Conservation (phyloP, 495 filamentous ascomycete genomes). For the Durotheca rogersii region DNA sequence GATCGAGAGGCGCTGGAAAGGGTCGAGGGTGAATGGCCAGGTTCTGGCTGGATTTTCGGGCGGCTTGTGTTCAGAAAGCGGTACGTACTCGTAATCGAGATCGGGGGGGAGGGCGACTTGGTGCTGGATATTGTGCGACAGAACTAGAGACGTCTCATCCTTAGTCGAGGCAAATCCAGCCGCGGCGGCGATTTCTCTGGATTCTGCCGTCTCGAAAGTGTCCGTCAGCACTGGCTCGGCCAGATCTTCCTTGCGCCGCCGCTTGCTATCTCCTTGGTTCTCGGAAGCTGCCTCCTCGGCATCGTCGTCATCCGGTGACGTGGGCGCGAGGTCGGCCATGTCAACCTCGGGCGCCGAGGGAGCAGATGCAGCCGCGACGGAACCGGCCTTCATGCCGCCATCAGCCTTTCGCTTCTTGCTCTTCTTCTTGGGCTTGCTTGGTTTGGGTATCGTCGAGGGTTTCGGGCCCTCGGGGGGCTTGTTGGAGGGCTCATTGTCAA, state of each 20-base stretch:
- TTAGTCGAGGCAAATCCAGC: slow-evolving; percentile 74
- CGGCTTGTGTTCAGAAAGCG: slow-evolving; percentile 84
- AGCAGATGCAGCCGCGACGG: slow-evolving; percentile 36
- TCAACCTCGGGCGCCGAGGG: slow-evolving; percentile 46
- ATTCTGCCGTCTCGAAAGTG: slow-evolving; percentile 93
- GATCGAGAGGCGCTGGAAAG: slow-evolving; percentile 92
- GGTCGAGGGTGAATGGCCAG: slow-evolving; percentile 90
- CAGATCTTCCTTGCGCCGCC: slow-evolving; percentile 69
- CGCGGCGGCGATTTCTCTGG: slow-evolving; percentile 78
- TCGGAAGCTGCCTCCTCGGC: slow-evolving; percentile 40
- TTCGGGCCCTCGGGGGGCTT: slow-evolving; percentile 49
- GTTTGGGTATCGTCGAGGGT: slow-evolving; percentile 38
- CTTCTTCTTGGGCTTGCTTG: slow-evolving; percentile 49
- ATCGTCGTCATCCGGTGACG: slow-evolving; percentile 37
- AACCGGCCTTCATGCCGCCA: slow-evolving; percentile 63
- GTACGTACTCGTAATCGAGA: slow-evolving; percentile 79
- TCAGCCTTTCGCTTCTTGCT: slow-evolving; percentile 83
- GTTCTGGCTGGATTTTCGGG: slow-evolving; percentile 79
- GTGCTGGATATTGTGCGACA: slow-evolving; percentile 97
- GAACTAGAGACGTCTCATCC: slow-evolving; percentile 63
- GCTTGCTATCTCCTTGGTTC: slow-evolving; percentile 64
- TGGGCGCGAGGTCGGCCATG: slow-evolving; percentile 48
- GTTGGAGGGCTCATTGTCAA: slow-evolving; percentile 55
- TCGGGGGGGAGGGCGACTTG: slow-evolving; percentile 92
- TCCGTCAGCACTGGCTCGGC: slow-evolving; percentile 86